These are phyloP conservation scores for Aspergillus thermomutatus DNA, from an alignment of 2,329 filamentous ascomycete species.

Conservation along the genomic window DNA sequence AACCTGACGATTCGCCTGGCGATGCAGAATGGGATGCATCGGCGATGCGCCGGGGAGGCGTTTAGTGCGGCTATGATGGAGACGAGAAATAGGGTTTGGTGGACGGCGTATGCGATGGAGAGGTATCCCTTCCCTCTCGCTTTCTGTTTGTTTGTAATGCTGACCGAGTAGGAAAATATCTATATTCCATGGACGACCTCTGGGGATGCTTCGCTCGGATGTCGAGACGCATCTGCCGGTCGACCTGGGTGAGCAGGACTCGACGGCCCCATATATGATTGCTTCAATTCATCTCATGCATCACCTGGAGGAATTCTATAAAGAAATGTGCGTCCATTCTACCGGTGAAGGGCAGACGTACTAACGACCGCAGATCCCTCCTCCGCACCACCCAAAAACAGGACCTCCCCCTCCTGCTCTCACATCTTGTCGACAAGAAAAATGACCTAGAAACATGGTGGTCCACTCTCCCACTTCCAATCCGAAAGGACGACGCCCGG, in stretches of 20 bases:
- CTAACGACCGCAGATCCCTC: slow-evolving; percentile 11
- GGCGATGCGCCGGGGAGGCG: slow-evolving; percentile 42
- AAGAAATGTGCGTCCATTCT: slow-evolving; percentile 30
- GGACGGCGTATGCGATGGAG: slow-evolving; percentile 52
- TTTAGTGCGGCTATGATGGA: slow-evolving; percentile 44
- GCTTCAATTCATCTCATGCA: slow-evolving; percentile 24
- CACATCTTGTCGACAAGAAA: slow-evolving; percentile 8
- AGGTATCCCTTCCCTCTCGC: slow-evolving; percentile 31
- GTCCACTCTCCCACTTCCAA: slow-evolving; percentile 2
- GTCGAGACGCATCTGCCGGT: slow-evolving; percentile 49
- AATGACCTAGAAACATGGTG: slow-evolving; percentile 13
- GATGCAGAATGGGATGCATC: slow-evolving; percentile 56
- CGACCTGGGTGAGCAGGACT: slow-evolving; percentile 21
- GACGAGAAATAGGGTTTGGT: slow-evolving; percentile 51
- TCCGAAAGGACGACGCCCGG: not conserved
- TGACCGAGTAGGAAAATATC: slow-evolving; percentile 41
- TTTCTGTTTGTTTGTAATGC: not conserved
- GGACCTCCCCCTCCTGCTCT: slow-evolving; percentile 7
- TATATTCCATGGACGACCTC: slow-evolving; percentile 51
- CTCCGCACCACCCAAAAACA: slow-evolving; percentile 13
- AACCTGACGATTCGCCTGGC: slow-evolving; percentile 51
- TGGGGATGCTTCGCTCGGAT: slow-evolving; percentile 48
- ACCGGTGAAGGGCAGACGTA: not conserved
- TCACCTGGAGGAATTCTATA: slow-evolving; percentile 18
- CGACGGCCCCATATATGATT: slow-evolving; percentile 36